These are phyloP conservation scores for Xylaria sp. DNA, from an alignment of 2,329 filamentous ascomycete species.

Conservation along the genomic window DNA sequence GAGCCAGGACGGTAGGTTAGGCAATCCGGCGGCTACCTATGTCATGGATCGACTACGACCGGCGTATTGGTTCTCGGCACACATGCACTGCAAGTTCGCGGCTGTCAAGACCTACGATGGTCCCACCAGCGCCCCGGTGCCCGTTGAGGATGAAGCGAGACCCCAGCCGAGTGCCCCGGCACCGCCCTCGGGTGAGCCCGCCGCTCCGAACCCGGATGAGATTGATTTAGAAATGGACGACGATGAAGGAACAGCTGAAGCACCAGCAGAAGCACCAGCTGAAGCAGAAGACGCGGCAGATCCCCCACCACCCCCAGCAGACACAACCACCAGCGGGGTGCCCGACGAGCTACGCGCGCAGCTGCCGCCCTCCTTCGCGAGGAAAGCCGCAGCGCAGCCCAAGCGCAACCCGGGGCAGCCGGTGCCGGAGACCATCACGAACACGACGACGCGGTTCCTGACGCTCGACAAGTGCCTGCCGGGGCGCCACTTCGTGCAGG, in stretches of 20 bases:
- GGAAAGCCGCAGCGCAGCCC: conserved; percentile 41
- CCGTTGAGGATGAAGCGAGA: conserved; percentile 9
- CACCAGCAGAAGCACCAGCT: background rate
- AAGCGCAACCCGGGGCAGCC: conserved; percentile 58
- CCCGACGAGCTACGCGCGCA: conserved; percentile 69
- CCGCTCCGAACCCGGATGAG: conserved; percentile 25
- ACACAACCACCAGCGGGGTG: conserved; percentile 41
- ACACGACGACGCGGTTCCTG: conserved; percentile 80
- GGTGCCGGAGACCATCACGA: conserved; percentile 72
- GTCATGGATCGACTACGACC: conserved; percentile 83
- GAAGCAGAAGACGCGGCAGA: background rate
- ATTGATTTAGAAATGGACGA: conserved; percentile 26
- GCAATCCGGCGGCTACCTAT: conserved; percentile 76
- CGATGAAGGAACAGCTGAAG: background rate
- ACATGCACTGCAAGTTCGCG: conserved; percentile 86
- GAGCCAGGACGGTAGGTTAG: conserved; percentile 73
- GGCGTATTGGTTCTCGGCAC: conserved; percentile 88
- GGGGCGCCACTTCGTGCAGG: conserved; percentile 78
- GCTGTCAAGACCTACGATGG: conserved; percentile 63
- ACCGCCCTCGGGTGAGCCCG: conserved; percentile 46
- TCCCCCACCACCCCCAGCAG: conserved; percentile 15
- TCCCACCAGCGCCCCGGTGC: conserved; percentile 26
- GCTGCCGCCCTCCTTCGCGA: conserved; percentile 74
- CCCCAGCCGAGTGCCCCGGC: conserved; percentile 1
- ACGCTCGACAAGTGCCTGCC: conserved; percentile 90